Evolutionary conservation across 148 eudicot species (phyloP), one percentile per base, ranked within the genome.

Genomic region (Rhododendron williamsianum): DNA sequence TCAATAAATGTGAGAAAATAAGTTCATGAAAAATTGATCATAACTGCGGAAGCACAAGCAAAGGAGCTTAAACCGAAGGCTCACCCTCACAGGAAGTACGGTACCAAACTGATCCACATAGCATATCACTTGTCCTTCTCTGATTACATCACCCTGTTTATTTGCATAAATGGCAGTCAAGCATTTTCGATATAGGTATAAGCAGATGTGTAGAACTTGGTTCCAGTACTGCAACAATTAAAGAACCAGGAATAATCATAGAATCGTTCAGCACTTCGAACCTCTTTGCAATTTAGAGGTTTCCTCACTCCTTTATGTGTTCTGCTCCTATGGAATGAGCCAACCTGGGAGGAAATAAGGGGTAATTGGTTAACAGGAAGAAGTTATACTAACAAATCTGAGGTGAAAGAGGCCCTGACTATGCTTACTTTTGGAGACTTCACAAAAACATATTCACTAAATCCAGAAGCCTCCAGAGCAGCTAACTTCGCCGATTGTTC

Each of bases 101-200:
- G 91, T 90, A 85, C 95, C 98, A 87, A 97, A 97, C 90, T 92
- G 99, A 90, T 95, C 98, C 87, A 97, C 46, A 81, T 85, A 95
- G 86, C 98, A 96, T 77, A 97, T 90, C 16, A 90, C 88, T 89
- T 97, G 98, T 85, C 98, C 99, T 90, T 94, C 98, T 88, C 92
- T 93, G 87, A 97, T 91, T 78, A 92, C 10, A 88, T 92, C 98
- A 56, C 99, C 99, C 99, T 96, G 90, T 83, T 82, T 81, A 82
- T 77, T 72, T 2, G 2, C 76, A 52, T 9, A 60, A 65, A 78
- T 60, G n/a, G 25, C n/a, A 23, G 9, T 88, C 18, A 87, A 54
- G 60, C 60, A 15, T 54, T 54, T 54, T 48, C n/a, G 4, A 80
- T 6, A 51, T 30, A 36, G 58, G 67, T 52, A 80, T 48, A 33